Evolutionary conservation across 768 basidiomycete genomes (phyloP).

Genomic region (Hysterangium stoloniferum): DNA sequence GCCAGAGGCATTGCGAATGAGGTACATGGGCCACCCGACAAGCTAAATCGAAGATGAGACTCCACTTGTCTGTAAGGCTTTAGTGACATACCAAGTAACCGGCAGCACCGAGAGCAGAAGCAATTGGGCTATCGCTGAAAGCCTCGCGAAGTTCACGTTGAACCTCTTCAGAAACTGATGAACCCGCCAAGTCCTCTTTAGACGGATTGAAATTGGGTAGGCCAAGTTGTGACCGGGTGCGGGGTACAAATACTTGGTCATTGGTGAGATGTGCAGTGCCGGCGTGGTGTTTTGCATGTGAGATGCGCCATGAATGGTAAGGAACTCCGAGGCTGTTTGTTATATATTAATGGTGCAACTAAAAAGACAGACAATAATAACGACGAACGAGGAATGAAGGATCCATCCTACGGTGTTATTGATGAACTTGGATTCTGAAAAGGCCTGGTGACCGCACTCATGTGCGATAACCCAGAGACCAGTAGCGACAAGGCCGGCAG

Average conservation of each 20-base stretch:
- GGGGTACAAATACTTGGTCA: constrained; percentile 93
- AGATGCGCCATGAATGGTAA: constrained; percentile 94
- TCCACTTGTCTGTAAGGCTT: background rate
- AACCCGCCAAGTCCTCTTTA: constrained; percentile 58
- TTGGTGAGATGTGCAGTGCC: constrained; percentile 88
- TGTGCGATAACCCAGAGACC: constrained; percentile 94
- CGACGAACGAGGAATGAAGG: constrained; percentile 75
- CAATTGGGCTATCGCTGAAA: constrained; percentile 84
- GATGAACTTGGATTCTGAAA: constrained; percentile 84
- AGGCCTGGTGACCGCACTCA: constrained; percentile 95
- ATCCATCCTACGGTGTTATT: constrained; percentile 93
- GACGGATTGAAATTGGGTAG: constrained; percentile 58
- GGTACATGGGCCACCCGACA: constrained; percentile 80
- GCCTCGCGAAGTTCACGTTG: constrained; percentile 76
- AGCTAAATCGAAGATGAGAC: constrained; percentile 34
- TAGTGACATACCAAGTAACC: constrained; percentile 48
- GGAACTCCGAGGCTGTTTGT: constrained; percentile 76
- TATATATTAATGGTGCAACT: constrained; percentile 19
- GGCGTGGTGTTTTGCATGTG: constrained; percentile 93
- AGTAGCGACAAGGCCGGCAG: constrained; percentile 77
- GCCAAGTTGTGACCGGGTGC: constrained; percentile 69
- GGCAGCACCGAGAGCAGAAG: constrained; percentile 43
- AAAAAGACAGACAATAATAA: constrained; percentile 9
- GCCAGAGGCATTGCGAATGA: constrained; percentile 77
- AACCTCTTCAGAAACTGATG: constrained; percentile 57